Evolutionary conservation across 176 grass and related monocot species (phyloP).

Genomic region (Aechmea fasciata): DNA sequence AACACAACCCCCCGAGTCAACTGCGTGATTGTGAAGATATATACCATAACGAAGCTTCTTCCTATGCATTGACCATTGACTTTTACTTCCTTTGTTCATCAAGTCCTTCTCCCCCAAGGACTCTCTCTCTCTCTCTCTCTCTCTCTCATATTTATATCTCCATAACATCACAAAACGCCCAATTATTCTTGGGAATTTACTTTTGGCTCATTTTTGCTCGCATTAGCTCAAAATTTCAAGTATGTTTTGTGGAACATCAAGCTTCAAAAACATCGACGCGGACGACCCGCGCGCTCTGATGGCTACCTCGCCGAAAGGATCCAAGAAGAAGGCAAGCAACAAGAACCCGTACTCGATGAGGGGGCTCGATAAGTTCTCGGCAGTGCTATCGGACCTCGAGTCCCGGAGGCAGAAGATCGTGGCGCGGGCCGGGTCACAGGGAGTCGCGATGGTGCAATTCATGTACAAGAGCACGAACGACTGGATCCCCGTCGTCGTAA

Average conservation of each 20-base stretch:
- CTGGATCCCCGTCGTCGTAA: conserved; percentile 16
- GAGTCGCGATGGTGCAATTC: conserved; percentile 13
- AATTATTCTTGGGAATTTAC: no score
- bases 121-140: no score
- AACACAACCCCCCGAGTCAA: no score
- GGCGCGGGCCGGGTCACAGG: conserved; percentile 5
- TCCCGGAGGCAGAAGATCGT: conserved; percentile 3
- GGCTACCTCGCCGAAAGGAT: background rate
- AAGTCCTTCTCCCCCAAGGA: no score
- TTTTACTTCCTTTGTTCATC: no score
- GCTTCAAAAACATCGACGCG: conserved; percentile 12
- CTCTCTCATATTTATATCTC: no score
- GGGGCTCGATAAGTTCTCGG: conserved; percentile 17
- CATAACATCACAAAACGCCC: no score
- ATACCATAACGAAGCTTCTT: no score
- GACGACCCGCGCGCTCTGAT: background rate
- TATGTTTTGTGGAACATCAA: conserved; percentile 20
- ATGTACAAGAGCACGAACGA: conserved; percentile 10
- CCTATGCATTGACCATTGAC: no score
- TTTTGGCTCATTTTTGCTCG: no score
- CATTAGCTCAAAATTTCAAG: no score
- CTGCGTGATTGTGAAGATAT: no score
- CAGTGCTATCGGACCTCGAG: conserved; percentile 18
- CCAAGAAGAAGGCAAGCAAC: background rate
- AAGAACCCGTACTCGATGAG: conserved; percentile 20